Percentiles rank a stretch among this genome's conserved stretches.
These are phyloP conservation scores for Teratosphaeriaceae sp. DNA, from an alignment of 2,329 filamentous ascomycete genomes.

Conservation along the genomic window DNA sequence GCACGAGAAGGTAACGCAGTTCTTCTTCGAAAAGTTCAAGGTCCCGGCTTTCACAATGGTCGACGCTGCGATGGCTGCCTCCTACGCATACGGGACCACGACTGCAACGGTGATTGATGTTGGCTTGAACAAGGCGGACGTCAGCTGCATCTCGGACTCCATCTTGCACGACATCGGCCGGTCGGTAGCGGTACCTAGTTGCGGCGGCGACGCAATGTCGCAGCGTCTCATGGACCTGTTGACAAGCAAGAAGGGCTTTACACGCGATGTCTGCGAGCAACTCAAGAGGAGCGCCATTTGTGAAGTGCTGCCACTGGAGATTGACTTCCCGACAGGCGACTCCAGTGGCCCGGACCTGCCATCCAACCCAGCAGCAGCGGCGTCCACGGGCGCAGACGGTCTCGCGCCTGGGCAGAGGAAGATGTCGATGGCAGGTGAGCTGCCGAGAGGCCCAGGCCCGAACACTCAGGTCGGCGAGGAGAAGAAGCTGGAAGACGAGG, in stretches of 20 bases:
- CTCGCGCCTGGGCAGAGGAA: conserved; percentile 37
- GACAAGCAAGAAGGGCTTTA: conserved; percentile 46
- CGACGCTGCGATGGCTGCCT: conserved; percentile 78
- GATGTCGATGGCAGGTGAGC: conserved; percentile 36
- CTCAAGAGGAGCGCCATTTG: conserved; percentile 58
- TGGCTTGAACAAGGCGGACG: conserved; percentile 84
- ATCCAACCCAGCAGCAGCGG: conserved; percentile 49
- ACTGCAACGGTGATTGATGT: conserved; percentile 86
- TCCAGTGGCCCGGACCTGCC: conserved; percentile 32
- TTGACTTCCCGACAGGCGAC: conserved; percentile 46
- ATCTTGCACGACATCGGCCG: conserved; percentile 62
- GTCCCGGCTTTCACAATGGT: conserved; percentile 87
- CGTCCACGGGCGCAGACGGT: conserved; percentile 47
- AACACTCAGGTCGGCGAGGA: conserved; percentile 50
- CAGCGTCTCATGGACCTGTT: conserved; percentile 63
- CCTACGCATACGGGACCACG: conserved; percentile 70
- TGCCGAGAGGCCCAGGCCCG: conserved; percentile 47
- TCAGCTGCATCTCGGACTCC: conserved; percentile 84
- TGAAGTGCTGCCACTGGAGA: conserved; percentile 52
- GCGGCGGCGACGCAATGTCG: conserved; percentile 86
- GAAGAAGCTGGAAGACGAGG: conserved; percentile 49
- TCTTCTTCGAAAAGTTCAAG: conserved; percentile 96
- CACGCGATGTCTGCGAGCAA: conserved; percentile 58
- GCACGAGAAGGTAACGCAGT: conserved; percentile 81
- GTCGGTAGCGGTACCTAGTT: conserved; percentile 56